phyloP scores from a whole-genome alignment of 2,329 filamentous ascomycete species.

The Penicillium sp. region DNA sequence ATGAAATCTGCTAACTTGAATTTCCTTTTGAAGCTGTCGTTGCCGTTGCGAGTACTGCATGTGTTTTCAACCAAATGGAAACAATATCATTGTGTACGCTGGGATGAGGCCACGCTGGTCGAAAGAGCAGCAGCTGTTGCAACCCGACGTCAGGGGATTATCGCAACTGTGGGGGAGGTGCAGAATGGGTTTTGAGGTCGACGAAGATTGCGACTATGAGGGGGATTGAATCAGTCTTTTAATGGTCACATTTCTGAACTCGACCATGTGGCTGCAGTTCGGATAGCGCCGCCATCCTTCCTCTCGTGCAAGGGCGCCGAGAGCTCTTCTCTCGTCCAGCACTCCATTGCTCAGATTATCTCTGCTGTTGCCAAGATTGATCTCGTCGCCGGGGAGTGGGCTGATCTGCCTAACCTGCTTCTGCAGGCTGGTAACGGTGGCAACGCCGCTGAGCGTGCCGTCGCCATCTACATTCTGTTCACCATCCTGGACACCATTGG shows the following conservation, averaged over 20 bases:
- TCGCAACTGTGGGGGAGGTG: not conserved
- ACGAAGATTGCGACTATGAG: not conserved
- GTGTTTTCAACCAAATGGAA: slow-evolving; percentile 22
- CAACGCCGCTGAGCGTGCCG: slow-evolving; percentile 78
- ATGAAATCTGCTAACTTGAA: too few species aligned
- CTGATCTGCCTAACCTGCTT: slow-evolving; percentile 75
- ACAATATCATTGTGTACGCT: slow-evolving; percentile 27
- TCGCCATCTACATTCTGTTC: slow-evolving; percentile 90
- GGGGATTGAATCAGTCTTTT: not conserved
- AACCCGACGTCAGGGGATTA: not conserved
- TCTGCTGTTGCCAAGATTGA: slow-evolving; percentile 84
- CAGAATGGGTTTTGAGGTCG: not conserved
- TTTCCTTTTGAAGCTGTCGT: too few species aligned
- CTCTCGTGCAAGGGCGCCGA: slow-evolving; percentile 48
- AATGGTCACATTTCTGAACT: too few species aligned
- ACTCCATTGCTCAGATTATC: slow-evolving; percentile 85
- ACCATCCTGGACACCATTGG: slow-evolving; percentile 88
- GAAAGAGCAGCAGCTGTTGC: not conserved
- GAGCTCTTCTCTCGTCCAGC: slow-evolving; percentile 72
- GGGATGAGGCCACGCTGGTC: slow-evolving; percentile 12
- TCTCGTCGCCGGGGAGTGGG: slow-evolving; percentile 83
- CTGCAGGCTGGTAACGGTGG: slow-evolving; percentile 75
- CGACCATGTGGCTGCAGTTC: too few species aligned
- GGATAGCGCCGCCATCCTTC: too few species aligned
- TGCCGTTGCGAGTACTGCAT: too few species aligned